phyloP scores from a whole-genome alignment of 2,329 filamentous ascomycete species.

The Exophiala phaeomuriformis region DNA sequence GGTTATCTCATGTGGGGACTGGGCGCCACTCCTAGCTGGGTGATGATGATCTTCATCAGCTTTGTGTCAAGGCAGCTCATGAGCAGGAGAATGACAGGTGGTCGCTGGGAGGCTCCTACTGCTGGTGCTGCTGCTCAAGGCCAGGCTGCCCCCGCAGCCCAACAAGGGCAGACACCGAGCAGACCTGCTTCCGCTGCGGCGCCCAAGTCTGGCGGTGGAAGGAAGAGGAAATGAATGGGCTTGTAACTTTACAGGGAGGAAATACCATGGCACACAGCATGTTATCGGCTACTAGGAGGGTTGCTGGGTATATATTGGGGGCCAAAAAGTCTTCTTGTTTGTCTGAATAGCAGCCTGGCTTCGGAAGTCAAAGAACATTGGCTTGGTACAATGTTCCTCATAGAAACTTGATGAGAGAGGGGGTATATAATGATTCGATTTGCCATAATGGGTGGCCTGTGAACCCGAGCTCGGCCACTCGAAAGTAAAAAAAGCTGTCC shows the following conservation, averaged over 20 bases:
- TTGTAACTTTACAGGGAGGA: background rate
- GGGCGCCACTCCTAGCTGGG: slow-evolving; percentile 54
- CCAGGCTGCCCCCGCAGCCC: background rate
- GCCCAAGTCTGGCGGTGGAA: slow-evolving; percentile 16
- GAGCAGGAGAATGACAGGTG: slow-evolving; percentile 28
- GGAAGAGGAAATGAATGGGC: slow-evolving; percentile 21
- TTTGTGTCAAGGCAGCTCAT: slow-evolving; percentile 56
- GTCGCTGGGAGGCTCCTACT: background rate
- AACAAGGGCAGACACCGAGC: slow-evolving; percentile 7
- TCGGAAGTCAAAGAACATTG: no score
- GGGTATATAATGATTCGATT: no score
- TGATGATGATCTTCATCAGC: slow-evolving; percentile 57
- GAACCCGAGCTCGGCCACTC: no score
- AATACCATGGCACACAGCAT: no score
- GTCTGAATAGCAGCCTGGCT: no score
- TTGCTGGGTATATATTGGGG: no score
- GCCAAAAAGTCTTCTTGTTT: no score
- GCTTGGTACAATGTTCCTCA: no score
- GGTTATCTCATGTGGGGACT: slow-evolving; percentile 53
- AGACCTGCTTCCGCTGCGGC: slow-evolving; percentile 11
- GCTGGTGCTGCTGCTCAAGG: background rate
- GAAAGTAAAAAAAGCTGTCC: no score
- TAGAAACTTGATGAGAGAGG: no score
- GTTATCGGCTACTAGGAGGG: no score
- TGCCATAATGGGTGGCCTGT: no score